Percentiles rank a stretch among this genome's conserved stretches.
phyloP scores from a whole-genome alignment of 257 asterid genomes.

The Nicotiana tabacum region DNA sequence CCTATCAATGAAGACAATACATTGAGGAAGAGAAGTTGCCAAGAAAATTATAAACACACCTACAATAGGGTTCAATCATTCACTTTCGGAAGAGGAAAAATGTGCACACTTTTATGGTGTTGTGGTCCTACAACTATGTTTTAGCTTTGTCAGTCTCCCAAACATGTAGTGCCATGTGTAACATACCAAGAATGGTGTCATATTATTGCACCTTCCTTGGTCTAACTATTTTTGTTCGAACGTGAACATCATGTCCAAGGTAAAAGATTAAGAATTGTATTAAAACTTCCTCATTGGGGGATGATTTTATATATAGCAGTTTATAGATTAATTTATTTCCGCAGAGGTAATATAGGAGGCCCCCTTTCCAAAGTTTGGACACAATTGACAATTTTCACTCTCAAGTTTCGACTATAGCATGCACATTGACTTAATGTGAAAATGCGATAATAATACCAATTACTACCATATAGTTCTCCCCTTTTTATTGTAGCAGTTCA shows the following conservation, averaged over 20 bases:
- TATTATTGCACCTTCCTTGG: background rate
- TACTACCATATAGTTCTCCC: background rate
- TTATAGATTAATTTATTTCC: background rate
- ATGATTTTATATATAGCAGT: background rate
- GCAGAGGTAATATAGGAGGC: background rate
- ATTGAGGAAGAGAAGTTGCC: background rate
- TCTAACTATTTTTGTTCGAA: background rate
- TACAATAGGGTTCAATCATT: background rate
- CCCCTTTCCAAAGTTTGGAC: background rate
- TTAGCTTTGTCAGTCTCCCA: background rate
- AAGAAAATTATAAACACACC: background rate
- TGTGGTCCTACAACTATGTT: slow-evolving; percentile 4
- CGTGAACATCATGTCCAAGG: background rate
- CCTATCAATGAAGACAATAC: background rate
- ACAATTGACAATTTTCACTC: background rate
- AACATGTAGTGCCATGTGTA: background rate
- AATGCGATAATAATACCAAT: background rate
- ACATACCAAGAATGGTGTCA: background rate
- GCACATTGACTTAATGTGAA: background rate
- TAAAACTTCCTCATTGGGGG: background rate
- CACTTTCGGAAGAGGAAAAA: background rate
- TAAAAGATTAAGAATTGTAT: background rate
- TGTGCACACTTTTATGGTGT: background rate
- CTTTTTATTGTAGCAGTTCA: background rate
- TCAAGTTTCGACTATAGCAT: background rate